phyloP scores from a whole-genome alignment of 208 protist species.

The Phytomonas francai region DNA sequence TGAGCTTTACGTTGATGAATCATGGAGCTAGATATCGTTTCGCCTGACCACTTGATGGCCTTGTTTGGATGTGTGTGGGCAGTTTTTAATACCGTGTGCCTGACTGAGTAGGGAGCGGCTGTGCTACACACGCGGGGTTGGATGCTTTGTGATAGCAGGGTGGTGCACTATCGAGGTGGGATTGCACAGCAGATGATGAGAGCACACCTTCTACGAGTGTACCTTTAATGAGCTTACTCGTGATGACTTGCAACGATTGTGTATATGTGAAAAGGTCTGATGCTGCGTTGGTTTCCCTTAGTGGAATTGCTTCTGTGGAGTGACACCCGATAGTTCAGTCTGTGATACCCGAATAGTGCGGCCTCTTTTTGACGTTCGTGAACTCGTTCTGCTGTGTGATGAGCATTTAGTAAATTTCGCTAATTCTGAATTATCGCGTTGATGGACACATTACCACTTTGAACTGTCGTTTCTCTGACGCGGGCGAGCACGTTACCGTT shows the following conservation, averaged over 20 bases:
- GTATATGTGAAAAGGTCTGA: slow-evolving; percentile 4
- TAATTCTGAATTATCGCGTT: neutral
- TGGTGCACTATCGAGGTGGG: neutral
- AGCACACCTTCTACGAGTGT: slow-evolving; percentile 4
- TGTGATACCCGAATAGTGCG: neutral
- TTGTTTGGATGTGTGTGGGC: neutral
- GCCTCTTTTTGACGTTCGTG: neutral
- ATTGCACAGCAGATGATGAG: neutral
- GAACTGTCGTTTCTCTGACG: slow-evolving; percentile 10
- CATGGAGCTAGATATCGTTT: neutral
- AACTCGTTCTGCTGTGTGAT: slow-evolving; percentile 1
- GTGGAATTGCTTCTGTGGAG: neutral
- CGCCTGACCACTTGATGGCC: neutral
- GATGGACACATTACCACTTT: neutral
- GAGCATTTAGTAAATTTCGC: neutral
- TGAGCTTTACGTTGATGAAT: neutral
- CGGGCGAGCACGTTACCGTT: neutral
- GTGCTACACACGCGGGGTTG: too few species aligned
- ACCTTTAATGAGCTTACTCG: slow-evolving; percentile 7
- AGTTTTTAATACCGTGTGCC: too few species aligned
- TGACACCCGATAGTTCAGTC: neutral
- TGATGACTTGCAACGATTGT: slow-evolving; percentile 1
- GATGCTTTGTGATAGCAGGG: neutral
- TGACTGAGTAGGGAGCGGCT: too few species aligned
- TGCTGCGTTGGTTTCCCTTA: neutral